Conservation (phyloP, 495 filamentous ascomycete genomes). For the Penicillium daleae region DNA sequence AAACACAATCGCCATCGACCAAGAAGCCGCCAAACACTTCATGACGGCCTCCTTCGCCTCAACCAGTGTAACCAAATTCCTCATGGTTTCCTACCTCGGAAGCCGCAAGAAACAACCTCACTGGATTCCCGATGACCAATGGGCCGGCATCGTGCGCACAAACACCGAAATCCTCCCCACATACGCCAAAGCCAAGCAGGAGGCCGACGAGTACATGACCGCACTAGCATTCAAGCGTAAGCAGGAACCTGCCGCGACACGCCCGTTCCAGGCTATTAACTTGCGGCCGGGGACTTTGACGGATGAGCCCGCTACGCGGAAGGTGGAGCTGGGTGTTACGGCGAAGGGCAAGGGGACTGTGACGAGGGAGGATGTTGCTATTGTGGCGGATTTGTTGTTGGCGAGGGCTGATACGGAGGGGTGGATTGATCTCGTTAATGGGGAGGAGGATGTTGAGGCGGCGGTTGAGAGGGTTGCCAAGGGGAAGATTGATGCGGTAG, state of each 20-base stretch:
- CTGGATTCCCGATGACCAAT: conserved; percentile 70
- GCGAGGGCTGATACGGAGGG: conserved; percentile 60
- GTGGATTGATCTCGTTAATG: conserved; percentile 64
- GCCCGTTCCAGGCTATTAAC: conserved; percentile 63
- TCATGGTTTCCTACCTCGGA: conserved; percentile 71
- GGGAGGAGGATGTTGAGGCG: conserved; percentile 59
- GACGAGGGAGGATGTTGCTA: conserved; percentile 70
- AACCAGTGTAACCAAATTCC: conserved; percentile 67
- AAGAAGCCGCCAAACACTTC: conserved; percentile 71
- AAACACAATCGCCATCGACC: conserved; percentile 65
- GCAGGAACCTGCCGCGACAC: conserved; percentile 40
- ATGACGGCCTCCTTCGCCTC: conserved; percentile 64
- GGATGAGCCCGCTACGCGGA: conserved; percentile 59
- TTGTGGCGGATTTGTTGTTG: conserved; percentile 66
- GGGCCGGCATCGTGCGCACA: conserved; percentile 51
- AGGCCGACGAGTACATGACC: conserved; percentile 74
- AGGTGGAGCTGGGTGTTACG: conserved; percentile 68
- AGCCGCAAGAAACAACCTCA: conserved; percentile 60
- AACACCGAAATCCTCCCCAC: conserved; percentile 59
- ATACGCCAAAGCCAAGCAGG: conserved; percentile 76
- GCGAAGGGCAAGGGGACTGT: conserved; percentile 53
- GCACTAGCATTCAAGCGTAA: conserved; percentile 54
- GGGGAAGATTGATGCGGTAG: conserved; percentile 65
- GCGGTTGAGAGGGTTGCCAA: conserved; percentile 67
- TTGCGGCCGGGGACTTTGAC: conserved; percentile 70